Percentiles rank a stretch among this genome's conserved stretches.
Evolutionary conservation across 305 asterid species (phyloP).

Genomic region (Ajuga reptans): DNA sequence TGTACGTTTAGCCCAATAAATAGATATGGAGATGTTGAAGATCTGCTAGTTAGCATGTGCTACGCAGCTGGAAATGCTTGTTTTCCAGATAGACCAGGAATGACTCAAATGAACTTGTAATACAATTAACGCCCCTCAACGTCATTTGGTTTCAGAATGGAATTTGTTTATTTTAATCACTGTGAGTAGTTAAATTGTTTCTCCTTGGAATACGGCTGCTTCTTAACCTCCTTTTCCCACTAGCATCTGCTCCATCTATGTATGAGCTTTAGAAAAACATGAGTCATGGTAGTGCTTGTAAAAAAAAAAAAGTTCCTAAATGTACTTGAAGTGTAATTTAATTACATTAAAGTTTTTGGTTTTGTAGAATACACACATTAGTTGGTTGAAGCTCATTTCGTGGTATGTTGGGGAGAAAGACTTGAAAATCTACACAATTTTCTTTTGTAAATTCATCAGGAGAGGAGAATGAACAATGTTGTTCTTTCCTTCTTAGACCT

Average conservation of each 20-base stretch:
- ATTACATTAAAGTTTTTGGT: not conserved
- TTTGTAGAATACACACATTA: not conserved
- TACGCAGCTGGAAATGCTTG: conserved; percentile 15
- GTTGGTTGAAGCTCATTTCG: conserved; percentile 15
- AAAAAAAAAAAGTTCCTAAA: not conserved
- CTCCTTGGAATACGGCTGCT: not conserved
- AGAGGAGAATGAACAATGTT: not conserved
- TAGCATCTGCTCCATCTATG: conserved; percentile 11
- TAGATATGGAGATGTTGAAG: conserved; percentile 16
- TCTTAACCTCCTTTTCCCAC: not conserved
- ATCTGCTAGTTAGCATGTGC: conserved; percentile 9
- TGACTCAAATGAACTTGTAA: not conserved
- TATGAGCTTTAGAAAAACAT: conserved; percentile 8
- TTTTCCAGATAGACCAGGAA: conserved; percentile 1
- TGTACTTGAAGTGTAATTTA: not conserved
- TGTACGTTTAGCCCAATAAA: not conserved
- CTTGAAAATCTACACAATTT: not conserved
- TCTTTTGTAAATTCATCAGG: not conserved
- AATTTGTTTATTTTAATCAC: conserved; percentile 5
- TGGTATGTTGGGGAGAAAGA: conserved; percentile 11
- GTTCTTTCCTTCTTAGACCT: not conserved
- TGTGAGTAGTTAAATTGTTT: not conserved
- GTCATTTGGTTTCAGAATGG: not conserved
- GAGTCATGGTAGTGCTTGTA: not conserved
- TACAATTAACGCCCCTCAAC: conserved; percentile 2